Evolutionary conservation across 805 yeast species (phyloP), one percentile per base, ranked within the genome.

Genomic region (Barnettozyma sp.): DNA sequence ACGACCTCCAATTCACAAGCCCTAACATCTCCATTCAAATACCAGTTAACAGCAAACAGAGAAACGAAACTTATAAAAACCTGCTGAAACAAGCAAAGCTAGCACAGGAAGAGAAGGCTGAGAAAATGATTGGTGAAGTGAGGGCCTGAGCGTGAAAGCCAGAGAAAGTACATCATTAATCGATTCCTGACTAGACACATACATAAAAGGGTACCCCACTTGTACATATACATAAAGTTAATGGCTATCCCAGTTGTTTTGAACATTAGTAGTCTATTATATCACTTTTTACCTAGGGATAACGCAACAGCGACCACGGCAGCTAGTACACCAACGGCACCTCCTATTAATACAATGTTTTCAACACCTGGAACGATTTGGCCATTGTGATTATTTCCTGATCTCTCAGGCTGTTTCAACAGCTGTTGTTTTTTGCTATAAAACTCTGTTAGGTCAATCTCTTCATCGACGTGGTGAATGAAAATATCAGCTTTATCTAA

Each of bases 401-500:
- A 14, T 10, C 17, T 14, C 11, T 7, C n/a, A 6, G 34, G 26
- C 38, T 28, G 38, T 47, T 25, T 33, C 33, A 14, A 28, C n/a
- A n/a, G n/a, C 34, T 25, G 40, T 43, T 39, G 46, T 21, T 41
- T 43, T 32, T 48, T 40, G 10, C 38, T 34, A 22, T 43, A 46
- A 22, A 43, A 49, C 20, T 48, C 52, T 18, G 48, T 49, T 16
- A 43, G 35, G 39, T 57, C 60, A 18, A 62, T 54, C 5, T 60
- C 47, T 35, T 70, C 70, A 45, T 78, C 76, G 1, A 79, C 73
- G 50, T 78, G 79, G 54, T 84, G 94, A 28, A 86, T 62, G 45
- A 68, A 74, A 26, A 86, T 58, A 47, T 84, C 94, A 7, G 84
- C 82, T 55, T 82, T 81, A 26, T 73, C 78, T 28, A 61, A 55